Percentiles rank a stretch among this genome's conserved stretches.
Evolutionary conservation across 192 early-diverging fungal genomes (phyloP).

Genomic region (Backusella tarrabulga): DNA sequence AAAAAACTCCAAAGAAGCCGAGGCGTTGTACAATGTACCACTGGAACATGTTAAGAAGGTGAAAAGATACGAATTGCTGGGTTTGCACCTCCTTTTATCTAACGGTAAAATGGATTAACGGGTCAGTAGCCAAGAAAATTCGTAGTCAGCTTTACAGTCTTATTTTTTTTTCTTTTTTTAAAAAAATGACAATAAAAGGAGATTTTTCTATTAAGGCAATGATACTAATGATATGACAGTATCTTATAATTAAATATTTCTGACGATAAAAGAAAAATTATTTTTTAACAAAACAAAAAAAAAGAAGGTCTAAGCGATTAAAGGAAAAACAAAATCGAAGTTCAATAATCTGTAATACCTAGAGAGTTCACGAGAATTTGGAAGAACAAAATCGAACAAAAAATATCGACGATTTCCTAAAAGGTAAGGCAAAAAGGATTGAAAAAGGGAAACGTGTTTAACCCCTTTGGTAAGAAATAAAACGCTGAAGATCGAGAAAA

Average conservation of each 20-base stretch:
- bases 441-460: not conserved
- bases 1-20: not conserved
- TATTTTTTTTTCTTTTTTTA: not conserved
- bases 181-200: not conserved
- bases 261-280: not conserved
- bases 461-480: not conserved
- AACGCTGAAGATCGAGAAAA: not conserved
- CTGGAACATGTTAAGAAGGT: not conserved
- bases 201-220: not conserved
- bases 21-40: not conserved
- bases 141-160: not conserved
- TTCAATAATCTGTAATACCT: not conserved
- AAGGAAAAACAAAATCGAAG: not conserved
- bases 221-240: not conserved
- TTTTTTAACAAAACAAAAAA: not conserved
- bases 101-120: not conserved
- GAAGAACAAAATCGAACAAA: conserved; percentile 3
- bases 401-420: not conserved
- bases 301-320: not conserved
- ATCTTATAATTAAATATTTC: not conserved
- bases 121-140: not conserved
- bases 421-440: not conserved
- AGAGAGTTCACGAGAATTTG: not conserved
- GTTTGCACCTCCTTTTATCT: not conserved
- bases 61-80: not conserved